Conservation (phyloP, 148 eudicot species). For the Nepenthes mirabilis region DNA sequence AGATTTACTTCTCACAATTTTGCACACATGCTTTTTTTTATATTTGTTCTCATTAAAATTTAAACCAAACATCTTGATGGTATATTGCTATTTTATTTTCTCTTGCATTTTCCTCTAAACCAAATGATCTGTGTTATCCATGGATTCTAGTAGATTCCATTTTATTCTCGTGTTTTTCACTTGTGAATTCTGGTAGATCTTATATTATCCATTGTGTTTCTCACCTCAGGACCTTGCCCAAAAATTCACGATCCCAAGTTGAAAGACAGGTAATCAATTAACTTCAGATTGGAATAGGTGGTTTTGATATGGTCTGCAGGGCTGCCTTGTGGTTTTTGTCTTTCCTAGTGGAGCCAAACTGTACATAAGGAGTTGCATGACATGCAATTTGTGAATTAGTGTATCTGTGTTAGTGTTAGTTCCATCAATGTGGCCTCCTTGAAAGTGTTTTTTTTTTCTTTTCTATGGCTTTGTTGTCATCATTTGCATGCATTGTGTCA, state of each 20-base stretch:
- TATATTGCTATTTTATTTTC: too few species aligned
- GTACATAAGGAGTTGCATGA: too few species aligned
- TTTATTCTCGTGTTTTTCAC: background rate
- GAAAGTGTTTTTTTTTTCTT: background rate
- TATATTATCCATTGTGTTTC: background rate
- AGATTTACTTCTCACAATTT: too few species aligned
- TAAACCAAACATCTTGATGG: too few species aligned
- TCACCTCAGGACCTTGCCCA: constrained; percentile 66
- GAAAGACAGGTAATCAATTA: constrained; percentile 69
- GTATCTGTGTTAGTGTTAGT: background rate
- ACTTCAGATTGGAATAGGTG: background rate
- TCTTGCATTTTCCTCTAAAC: too few species aligned
- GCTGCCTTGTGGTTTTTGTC: background rate
- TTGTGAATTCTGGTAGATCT: too few species aligned
- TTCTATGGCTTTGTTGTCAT: background rate
- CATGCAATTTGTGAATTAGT: background rate
- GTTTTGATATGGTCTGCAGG: background rate
- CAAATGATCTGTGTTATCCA: background rate
- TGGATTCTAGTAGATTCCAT: too few species aligned
- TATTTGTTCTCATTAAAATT: too few species aligned
- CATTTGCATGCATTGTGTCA: background rate
- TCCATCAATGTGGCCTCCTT: background rate
- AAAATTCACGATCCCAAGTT: constrained; percentile 83
- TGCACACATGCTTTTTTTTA: too few species aligned
- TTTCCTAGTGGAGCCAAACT: background rate